Evolutionary conservation across 1,284 basidiomycete species (phyloP).

Genomic region (Apiotrichum laibachii): DNA sequence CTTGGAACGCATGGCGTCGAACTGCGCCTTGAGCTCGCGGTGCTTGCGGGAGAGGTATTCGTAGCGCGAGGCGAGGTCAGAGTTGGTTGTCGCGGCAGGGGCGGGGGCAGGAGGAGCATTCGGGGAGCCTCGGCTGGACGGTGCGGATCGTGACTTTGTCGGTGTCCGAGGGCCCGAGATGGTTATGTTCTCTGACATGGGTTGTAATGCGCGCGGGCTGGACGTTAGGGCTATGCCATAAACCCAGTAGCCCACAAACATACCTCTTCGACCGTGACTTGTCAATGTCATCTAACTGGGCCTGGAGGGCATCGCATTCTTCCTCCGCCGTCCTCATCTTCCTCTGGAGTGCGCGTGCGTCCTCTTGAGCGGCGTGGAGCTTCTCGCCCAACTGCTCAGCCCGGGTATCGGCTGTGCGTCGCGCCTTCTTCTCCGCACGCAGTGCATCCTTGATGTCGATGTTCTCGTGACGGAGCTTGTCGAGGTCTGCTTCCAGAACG

Average conservation of each 20-base stretch:
- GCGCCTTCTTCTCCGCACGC: background rate
- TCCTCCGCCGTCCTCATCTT: background rate
- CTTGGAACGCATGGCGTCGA: constrained; percentile 23
- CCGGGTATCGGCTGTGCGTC: background rate
- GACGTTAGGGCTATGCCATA: background rate
- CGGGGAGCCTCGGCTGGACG: background rate
- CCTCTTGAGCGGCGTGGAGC: constrained; percentile 9
- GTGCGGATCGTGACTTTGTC: background rate
- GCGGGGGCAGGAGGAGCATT: constrained; percentile 2
- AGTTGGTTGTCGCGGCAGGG: background rate
- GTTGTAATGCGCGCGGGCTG: constrained; percentile 21
- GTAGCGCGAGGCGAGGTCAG: constrained; percentile 8
- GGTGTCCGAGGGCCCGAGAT: constrained; percentile 12
- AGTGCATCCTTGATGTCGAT: constrained; percentile 4
- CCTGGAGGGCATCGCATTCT: no score
- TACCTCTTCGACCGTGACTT: no score
- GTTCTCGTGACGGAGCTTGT: background rate
- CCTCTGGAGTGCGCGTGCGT: background rate
- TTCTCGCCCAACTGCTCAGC: background rate
- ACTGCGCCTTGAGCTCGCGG: constrained; percentile 24
- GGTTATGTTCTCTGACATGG: constrained; percentile 23
- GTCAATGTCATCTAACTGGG: no score
- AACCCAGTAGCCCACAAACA: no score
- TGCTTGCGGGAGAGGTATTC: constrained; percentile 30
- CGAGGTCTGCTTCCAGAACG: background rate